Base-by-base conservation (phyloP, 1,284 basidiomycete species). In the Puccinia hordei region DNA sequence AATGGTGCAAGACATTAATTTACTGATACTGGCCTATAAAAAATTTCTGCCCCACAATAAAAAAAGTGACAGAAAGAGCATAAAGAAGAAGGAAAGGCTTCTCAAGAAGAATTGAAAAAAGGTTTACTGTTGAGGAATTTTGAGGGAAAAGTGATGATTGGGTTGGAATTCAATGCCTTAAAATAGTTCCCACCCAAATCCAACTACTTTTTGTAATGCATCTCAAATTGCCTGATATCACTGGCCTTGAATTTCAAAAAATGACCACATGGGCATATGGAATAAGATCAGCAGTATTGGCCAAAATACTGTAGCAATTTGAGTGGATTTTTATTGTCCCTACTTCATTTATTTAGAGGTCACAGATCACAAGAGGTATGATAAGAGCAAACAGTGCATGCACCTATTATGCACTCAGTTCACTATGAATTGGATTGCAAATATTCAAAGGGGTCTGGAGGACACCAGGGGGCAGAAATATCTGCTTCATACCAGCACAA, bases 281-380 rank as follows among this genome's bases (percentile, higher is more conserved):
- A 17, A 59, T 33, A 27, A 78, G 55, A 3, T 53, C 22, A 24
- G 49, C 17, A 55, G 63, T 78, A 30, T 78, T 78, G n/a, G n/a
- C n/a, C n/a, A n/a, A n/a, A n/a, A n/a, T n/a, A n/a, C n/a, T n/a
- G n/a, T n/a, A n/a, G n/a, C 46, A 33, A 44, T 69, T 78, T 44
- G 76, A 78, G 24, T 19, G 17, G 22, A 38, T 3, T 2, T 66
- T 17, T 9, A 77, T n/a, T 5, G 63, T 8, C 27, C 57, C 61
- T 49, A 76, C 74, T 13, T 76, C 15, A 41, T 41, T 49, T 2
- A 77, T 46, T 24, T 69, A 78, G 24, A 78, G 13, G 1, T 78
- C 76, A 15, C 53, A 49, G 49, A 79, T 35, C 17, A 78, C 49
- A 17, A 78, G 51, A 27, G 75, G 75, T 15, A 78, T 69, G 15